Evolutionary conservation across 2,329 filamentous ascomycete genomes (phyloP).

Genomic region (Pestalotiopsis sp.): DNA sequence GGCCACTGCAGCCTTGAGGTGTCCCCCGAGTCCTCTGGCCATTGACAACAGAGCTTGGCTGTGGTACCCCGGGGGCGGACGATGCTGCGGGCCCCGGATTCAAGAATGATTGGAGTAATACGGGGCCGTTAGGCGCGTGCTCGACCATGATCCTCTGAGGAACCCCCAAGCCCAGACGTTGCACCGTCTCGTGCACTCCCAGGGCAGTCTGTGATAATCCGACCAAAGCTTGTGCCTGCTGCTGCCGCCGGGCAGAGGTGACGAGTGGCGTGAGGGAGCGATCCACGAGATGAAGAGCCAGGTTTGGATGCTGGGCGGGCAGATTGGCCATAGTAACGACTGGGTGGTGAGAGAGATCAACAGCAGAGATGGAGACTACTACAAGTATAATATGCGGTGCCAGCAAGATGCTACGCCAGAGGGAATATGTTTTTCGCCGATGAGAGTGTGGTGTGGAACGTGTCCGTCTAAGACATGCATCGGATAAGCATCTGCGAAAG

Average conservation of each 20-base stretch:
- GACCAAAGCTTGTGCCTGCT: slow-evolving; percentile 52
- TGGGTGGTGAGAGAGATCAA: not conserved
- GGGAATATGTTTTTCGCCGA: not conserved
- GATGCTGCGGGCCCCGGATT: slow-evolving; percentile 15
- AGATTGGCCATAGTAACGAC: slow-evolving; percentile 39
- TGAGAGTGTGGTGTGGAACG: not conserved
- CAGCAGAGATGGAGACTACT: not conserved
- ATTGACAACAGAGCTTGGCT: not conserved
- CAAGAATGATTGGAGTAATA: slow-evolving; percentile 34
- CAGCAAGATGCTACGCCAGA: not conserved
- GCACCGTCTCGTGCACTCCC: slow-evolving; percentile 53
- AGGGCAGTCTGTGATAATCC: slow-evolving; percentile 55
- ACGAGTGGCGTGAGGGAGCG: slow-evolving; percentile 59
- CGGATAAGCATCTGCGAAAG: not conserved
- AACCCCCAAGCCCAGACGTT: slow-evolving; percentile 53
- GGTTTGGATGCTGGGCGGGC: slow-evolving; percentile 51
- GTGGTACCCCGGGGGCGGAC: not conserved
- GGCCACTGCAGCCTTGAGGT: not conserved
- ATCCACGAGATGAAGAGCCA: slow-evolving; percentile 61
- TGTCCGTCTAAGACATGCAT: not conserved
- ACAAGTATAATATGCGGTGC: not conserved
- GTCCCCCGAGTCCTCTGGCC: not conserved
- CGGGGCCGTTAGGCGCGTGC: slow-evolving; percentile 40
- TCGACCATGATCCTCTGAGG: slow-evolving; percentile 63
- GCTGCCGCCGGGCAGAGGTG: slow-evolving; percentile 49